Conservation (phyloP, 176 grass and related monocot species). For the Puya raimondii region DNA sequence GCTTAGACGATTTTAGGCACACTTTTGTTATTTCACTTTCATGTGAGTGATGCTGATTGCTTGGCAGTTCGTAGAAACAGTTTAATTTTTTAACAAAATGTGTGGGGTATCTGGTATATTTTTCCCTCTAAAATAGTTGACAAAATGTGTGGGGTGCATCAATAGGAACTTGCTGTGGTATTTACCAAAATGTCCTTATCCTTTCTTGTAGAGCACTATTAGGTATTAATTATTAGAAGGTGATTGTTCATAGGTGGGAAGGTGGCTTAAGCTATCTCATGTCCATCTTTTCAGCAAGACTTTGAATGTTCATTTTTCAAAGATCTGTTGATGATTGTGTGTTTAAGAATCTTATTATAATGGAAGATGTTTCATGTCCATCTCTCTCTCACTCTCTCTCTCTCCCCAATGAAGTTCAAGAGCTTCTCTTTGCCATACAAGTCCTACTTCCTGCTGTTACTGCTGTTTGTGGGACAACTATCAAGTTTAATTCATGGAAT, state of each 20-base stretch:
- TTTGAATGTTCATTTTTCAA: neutral
- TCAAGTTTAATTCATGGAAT: constrained; percentile 26
- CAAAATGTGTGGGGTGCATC: too few species aligned
- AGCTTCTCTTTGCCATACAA: constrained; percentile 13
- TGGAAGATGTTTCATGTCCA: too few species aligned
- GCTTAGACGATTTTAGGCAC: too few species aligned
- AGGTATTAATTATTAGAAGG: neutral
- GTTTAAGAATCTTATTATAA: too few species aligned
- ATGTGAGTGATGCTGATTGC: too few species aligned
- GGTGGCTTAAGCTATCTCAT: constrained; percentile 11
- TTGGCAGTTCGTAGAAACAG: too few species aligned
- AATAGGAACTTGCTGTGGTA: constrained; percentile 4
- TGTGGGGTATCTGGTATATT: too few species aligned
- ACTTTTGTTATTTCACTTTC: too few species aligned
- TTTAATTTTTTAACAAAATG: too few species aligned
- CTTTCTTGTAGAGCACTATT: neutral
- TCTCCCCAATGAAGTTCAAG: constrained; percentile 20
- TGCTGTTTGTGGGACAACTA: constrained; percentile 24
- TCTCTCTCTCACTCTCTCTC: neutral
- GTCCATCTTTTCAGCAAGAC: neutral
- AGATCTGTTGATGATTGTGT: neutral
- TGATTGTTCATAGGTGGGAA: constrained; percentile 3
- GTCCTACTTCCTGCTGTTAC: constrained; percentile 27
- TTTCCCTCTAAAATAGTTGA: too few species aligned
- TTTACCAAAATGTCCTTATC: neutral